Evolutionary conservation across 441 rosid species (phyloP).

Genomic region (Theobroma grandiflorum): DNA sequence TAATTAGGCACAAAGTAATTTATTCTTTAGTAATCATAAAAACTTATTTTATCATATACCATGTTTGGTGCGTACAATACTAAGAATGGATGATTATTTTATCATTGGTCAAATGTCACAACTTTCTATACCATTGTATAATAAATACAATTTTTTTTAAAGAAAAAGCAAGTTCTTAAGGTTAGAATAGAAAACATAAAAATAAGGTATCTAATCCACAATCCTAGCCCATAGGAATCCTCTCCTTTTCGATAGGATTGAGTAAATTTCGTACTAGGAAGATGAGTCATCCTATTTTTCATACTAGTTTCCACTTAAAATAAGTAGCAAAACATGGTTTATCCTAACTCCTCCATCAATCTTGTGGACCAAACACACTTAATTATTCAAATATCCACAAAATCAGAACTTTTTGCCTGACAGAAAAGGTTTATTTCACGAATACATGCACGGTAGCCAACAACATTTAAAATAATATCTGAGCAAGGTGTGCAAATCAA

Average conservation of each 20-base stretch:
- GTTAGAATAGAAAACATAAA: neutral
- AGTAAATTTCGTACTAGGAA: slow-evolving; percentile 9
- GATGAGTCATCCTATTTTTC: neutral
- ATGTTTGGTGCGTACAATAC: too few relatives aligned
- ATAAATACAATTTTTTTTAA: neutral
- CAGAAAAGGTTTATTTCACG: too few relatives aligned
- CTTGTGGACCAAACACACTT: neutral
- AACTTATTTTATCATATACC: too few relatives aligned
- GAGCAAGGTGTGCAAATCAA: too few relatives aligned
- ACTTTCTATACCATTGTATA: too few relatives aligned
- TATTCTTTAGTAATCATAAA: too few relatives aligned
- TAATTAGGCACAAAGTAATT: too few relatives aligned
- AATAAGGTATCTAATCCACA: neutral
- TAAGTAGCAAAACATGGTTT: neutral
- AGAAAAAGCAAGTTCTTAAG: neutral
- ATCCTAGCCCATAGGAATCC: neutral
- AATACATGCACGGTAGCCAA: too few relatives aligned
- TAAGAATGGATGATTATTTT: too few relatives aligned
- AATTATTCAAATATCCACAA: neutral
- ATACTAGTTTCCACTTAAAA: neutral
- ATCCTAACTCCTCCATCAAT: slow-evolving; percentile 1
- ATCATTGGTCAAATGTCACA: too few relatives aligned
- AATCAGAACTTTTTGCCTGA: too few relatives aligned
- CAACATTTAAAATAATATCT: too few relatives aligned
- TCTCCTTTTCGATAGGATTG: neutral